Percentiles rank a stretch among this genome's conserved stretches.
Conservation (phyloP, 305 asterid genomes). For the Ilex paraguariensis region DNA sequence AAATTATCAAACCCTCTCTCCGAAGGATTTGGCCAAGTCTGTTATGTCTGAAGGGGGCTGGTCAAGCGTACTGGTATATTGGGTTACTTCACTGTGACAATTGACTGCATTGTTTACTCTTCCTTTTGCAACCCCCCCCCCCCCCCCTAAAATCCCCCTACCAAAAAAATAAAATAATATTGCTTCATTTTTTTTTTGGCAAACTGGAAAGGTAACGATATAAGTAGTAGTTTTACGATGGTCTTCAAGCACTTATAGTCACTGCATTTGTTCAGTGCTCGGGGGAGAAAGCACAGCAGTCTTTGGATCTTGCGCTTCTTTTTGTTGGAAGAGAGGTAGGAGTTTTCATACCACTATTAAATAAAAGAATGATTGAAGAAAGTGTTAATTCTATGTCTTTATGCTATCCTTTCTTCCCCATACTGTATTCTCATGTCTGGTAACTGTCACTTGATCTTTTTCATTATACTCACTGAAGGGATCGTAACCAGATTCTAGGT, state of each 20-base stretch:
- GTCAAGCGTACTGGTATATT: conserved; percentile 69
- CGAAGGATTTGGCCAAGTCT: conserved; percentile 69
- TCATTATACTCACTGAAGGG: too few species aligned
- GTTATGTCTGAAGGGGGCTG: conserved; percentile 83
- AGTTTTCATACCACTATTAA: too few species aligned
- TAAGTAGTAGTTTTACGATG: too few species aligned
- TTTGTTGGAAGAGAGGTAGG: conserved; percentile 84
- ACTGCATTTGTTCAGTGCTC: conserved; percentile 59
- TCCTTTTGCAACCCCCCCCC: too few species aligned
- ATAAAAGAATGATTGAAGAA: too few species aligned
- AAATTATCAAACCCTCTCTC: conserved; percentile 61
- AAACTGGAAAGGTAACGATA: too few species aligned
- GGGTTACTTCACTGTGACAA: conserved; percentile 9
- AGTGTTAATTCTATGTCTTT: too few species aligned
- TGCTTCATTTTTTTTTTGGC: too few species aligned
- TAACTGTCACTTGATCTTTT: too few species aligned
- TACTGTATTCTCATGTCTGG: too few species aligned
- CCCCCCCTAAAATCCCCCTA: background rate
- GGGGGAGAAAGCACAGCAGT: conserved; percentile 39
- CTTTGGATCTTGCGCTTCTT: conserved; percentile 65
- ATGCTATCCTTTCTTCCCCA: too few species aligned
- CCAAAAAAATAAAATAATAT: background rate
- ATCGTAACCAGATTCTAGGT: too few species aligned
- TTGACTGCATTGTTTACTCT: conserved; percentile 4
- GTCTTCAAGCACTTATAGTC: conserved; percentile 8